Evolutionary conservation across 768 basidiomycete species (phyloP), one percentile per base, ranked within the genome.

Genomic region (Lyophyllum semitale): DNA sequence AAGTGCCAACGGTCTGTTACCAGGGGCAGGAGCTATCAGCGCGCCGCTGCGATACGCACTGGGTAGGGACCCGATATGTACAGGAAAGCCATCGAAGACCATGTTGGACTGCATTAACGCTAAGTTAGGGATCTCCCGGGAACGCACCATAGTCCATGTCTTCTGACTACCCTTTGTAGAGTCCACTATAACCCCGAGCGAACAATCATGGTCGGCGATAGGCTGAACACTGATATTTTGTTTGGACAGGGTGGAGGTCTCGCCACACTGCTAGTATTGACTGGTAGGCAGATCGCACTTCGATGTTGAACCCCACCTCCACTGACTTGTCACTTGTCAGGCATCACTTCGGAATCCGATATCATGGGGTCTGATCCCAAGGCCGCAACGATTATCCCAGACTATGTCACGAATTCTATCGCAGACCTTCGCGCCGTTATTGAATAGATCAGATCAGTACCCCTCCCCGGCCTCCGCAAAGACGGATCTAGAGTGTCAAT

Each of bases 161-260:
- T 38, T 29, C 26, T 61, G 29, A 62, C 60, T 65, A 42, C 57
- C 55, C 42, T 33, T 23, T 53, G 40, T 63, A 97, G 95, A 71
- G 85, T 95, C 62, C 69, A 90, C 44, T 95, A 93, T 68, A 90
- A 98, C 71, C 92, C 92, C 40, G 74, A 80, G 57, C 78, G 86
- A 49, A 95, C 95, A 15, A 85, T 98, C 68, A 98, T 99, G 93
- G 79, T 98, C 42, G 96, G 96, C 38, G 96, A 99, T 73, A 84
- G 96, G 57, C 79, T 99, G 60, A 89, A 92, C 68, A 98, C 97
- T 5, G 96, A 99, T 71, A 98, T 99, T 63, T 73, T 90, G 48
- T 99, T 98, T 65, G 97, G 96, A 47, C 81, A 91, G 67, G 82
- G 83, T 43, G 93, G 93, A 38, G 93, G 93, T 25, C 79, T 97